These are phyloP conservation scores for Fusarium sp. DNA, from an alignment of 2,329 filamentous ascomycete genomes.

Conservation along the genomic window DNA sequence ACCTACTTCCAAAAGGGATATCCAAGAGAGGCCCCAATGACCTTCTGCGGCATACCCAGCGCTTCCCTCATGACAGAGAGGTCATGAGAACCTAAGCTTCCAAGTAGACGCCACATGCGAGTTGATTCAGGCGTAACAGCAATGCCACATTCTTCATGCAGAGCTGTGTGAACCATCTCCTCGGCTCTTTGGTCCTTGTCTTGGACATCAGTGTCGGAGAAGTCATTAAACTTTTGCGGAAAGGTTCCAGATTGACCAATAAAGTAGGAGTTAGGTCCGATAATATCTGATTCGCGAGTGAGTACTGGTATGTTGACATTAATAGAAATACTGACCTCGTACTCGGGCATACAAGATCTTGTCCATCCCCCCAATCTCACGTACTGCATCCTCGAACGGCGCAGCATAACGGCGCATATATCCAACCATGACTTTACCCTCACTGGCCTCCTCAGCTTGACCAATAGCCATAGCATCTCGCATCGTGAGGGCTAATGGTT, in stretches of 20 bases:
- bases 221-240: conserved; percentile 54
- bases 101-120: conserved; percentile 18
- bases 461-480: conserved; percentile 61
- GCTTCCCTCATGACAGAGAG: conserved; percentile 41
- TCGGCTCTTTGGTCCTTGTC: neutral
- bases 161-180: neutral
- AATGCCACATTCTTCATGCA: conserved; percentile 1
- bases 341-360: conserved; percentile 69
- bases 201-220: neutral
- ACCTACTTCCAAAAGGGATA: conserved; percentile 23
- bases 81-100: conserved; percentile 31
- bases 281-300: conserved; percentile 42
- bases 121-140: neutral
- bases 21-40: conserved; percentile 47
- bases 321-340: neutral
- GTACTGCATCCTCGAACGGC: conserved; percentile 65
- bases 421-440: conserved; percentile 67
- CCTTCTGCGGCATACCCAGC: conserved; percentile 38
- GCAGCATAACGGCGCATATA: conserved; percentile 73
- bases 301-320: neutral
- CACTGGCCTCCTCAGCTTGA: conserved; percentile 60
- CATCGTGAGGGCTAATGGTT: conserved; percentile 66
- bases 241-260: conserved; percentile 64
- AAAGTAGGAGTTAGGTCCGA: conserved; percentile 66
- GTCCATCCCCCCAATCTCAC: conserved; percentile 65